These are phyloP conservation scores for Fusarium avenaceum DNA, from an alignment of 2,329 filamentous ascomycete species.

Conservation along the genomic window DNA sequence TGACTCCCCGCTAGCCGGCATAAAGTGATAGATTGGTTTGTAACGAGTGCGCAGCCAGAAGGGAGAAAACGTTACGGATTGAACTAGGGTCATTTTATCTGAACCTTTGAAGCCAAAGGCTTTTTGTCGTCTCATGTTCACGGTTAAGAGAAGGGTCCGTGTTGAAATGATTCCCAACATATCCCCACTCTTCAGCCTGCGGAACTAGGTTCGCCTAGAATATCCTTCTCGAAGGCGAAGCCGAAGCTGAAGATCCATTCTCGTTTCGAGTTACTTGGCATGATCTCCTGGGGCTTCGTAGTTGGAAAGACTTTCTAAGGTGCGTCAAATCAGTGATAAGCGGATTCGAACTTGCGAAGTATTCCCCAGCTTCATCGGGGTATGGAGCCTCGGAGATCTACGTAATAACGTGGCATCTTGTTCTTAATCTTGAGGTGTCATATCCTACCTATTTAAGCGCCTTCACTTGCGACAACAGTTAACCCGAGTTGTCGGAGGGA, in stretches of 20 bases:
- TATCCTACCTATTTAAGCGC: neutral
- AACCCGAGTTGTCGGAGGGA: neutral
- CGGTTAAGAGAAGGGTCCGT: slow-evolving; percentile 24
- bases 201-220: slow-evolving; percentile 10
- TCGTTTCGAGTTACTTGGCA: neutral
- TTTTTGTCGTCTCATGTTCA: slow-evolving; percentile 17
- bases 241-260: slow-evolving; percentile 2
- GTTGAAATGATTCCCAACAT: slow-evolving; percentile 17
- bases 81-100: slow-evolving; percentile 5
- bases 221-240: slow-evolving; percentile 26
- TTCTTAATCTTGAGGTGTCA: neutral
- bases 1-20: slow-evolving; percentile 1
- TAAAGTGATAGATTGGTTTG: slow-evolving; percentile 13
- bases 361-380: neutral
- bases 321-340: neutral
- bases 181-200: slow-evolving; percentile 22
- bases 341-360: neutral
- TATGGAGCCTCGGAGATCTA: neutral
- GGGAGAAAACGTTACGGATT: slow-evolving; percentile 13
- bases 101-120: slow-evolving; percentile 1
- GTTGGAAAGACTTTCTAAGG: no score
- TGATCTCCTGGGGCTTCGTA: no score
- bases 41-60: slow-evolving; percentile 18
- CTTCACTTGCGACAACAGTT: neutral
- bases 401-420: neutral